Evolutionary conservation across 129 eudicot species (phyloP).

Genomic region (Glebionis coronaria): DNA sequence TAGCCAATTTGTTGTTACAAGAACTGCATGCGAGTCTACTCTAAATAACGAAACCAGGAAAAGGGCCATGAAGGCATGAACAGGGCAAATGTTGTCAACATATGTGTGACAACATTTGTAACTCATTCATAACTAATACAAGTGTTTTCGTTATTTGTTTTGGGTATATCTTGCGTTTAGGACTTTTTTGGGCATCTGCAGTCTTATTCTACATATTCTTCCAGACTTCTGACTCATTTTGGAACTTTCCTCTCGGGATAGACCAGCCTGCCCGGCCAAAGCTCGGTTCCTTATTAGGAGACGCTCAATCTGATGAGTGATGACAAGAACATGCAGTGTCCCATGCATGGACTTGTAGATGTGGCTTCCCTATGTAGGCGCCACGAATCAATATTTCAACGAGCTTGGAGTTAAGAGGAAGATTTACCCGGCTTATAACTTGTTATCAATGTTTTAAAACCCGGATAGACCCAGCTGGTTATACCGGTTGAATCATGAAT

Average conservation of each 20-base stretch:
- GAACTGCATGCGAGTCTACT: no score
- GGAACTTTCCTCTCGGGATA: constrained; percentile 63
- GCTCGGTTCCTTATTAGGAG: constrained; percentile 43
- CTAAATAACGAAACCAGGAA: no score
- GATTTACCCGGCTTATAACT: not conserved
- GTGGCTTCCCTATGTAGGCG: not conserved
- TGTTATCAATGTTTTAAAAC: no score
- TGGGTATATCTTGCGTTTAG: constrained; percentile 50
- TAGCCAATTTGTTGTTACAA: no score
- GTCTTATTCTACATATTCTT: constrained; percentile 71
- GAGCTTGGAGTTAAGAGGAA: not conserved
- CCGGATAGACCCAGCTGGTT: no score
- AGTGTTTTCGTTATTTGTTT: not conserved
- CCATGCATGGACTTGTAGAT: constrained; percentile 24
- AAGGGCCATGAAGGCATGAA: no score
- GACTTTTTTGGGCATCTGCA: constrained; percentile 74
- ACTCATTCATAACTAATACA: not conserved
- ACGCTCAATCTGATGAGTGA: constrained; percentile 62
- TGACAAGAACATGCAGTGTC: constrained; percentile 51
- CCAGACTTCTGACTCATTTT: constrained; percentile 69
- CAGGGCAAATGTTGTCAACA: no score
- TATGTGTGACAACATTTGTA: not conserved
- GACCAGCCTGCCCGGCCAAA: constrained; percentile 46
- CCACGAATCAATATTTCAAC: not conserved
- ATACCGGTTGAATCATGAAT: no score